Conservation (phyloP, 2,329 filamentous ascomycete genomes). For the Paramyrothecium roridum region DNA sequence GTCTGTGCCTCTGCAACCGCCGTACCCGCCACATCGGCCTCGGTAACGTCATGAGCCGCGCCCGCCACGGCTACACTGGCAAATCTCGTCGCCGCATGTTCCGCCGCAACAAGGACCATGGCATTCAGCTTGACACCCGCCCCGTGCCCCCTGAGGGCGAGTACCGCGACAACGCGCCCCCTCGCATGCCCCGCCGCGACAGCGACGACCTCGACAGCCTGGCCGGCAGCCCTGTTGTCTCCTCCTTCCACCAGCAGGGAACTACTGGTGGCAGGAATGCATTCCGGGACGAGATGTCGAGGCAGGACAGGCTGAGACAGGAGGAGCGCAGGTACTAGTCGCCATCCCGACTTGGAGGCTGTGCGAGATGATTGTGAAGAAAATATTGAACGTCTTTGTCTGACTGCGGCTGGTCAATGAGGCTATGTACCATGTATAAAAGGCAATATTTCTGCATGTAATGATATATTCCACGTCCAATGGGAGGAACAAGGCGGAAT, state of each 20-base stretch:
- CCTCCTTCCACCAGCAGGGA: conserved; percentile 35
- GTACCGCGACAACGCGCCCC: conserved; percentile 30
- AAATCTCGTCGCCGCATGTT: conserved; percentile 33
- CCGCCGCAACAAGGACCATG: conserved; percentile 29
- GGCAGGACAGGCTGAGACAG: conserved; percentile 39
- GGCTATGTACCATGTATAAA: background rate
- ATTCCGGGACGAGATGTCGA: conserved; percentile 47
- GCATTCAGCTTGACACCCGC: conserved; percentile 42
- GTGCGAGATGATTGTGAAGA: no score
- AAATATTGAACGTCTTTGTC: no score
- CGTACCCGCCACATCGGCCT: conserved; percentile 46
- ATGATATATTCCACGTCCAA: background rate
- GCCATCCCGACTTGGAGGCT: no score
- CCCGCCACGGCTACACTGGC: conserved; percentile 40
- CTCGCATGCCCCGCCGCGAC: conserved; percentile 28
- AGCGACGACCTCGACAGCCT: conserved; percentile 49
- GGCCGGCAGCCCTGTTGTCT: conserved; percentile 42
- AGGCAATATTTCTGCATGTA: background rate
- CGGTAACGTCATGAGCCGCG: conserved; percentile 49
- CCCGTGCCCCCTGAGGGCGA: conserved; percentile 14
- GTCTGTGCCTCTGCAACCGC: conserved; percentile 56
- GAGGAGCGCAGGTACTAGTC: conserved; percentile 3
- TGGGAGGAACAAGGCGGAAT: background rate
- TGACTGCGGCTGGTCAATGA: no score
- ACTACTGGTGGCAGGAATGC: conserved; percentile 33